These are phyloP conservation scores for Aspergillus mulundensis DNA, from an alignment of 495 filamentous ascomycete species.

Conservation along the genomic window DNA sequence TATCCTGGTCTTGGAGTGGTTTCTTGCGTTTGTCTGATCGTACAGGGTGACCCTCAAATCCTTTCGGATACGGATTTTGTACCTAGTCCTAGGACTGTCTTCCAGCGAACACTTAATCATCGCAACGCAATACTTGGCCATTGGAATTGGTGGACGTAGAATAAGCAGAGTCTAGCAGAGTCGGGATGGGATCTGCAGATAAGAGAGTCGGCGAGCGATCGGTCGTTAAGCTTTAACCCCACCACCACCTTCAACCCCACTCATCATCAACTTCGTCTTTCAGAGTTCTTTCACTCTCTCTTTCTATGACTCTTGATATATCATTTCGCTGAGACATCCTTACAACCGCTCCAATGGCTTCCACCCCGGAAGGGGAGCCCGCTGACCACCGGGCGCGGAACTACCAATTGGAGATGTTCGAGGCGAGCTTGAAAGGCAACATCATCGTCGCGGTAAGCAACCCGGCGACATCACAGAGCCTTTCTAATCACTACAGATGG, in stretches of 20 bases:
- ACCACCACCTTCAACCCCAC: not conserved
- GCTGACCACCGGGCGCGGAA: slow-evolving; percentile 49
- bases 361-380: not conserved
- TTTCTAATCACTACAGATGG: slow-evolving; percentile 60
- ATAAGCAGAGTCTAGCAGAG: not conserved
- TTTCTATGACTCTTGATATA: too few relatives aligned
- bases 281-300: not conserved
- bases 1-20: slow-evolving; percentile 16
- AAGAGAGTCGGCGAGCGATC: not conserved
- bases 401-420: slow-evolving; percentile 91
- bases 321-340: not conserved
- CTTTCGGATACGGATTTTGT: not conserved
- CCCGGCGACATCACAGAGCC: not conserved
- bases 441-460: slow-evolving; percentile 74
- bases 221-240: not conserved
- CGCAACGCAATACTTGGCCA: not conserved
- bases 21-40: slow-evolving; percentile 15
- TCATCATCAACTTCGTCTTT: not conserved
- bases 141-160: not conserved
- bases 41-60: not conserved
- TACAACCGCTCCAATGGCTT: not conserved
- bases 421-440: slow-evolving; percentile 72
- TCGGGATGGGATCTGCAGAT: not conserved
- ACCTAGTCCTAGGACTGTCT: not conserved
- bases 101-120: not conserved